A percentile compares a stretch with the other conserved stretches of the same genome.
phyloP scores from a whole-genome alignment of 345 rosid genomes.

The Eutrema heterophyllum region DNA sequence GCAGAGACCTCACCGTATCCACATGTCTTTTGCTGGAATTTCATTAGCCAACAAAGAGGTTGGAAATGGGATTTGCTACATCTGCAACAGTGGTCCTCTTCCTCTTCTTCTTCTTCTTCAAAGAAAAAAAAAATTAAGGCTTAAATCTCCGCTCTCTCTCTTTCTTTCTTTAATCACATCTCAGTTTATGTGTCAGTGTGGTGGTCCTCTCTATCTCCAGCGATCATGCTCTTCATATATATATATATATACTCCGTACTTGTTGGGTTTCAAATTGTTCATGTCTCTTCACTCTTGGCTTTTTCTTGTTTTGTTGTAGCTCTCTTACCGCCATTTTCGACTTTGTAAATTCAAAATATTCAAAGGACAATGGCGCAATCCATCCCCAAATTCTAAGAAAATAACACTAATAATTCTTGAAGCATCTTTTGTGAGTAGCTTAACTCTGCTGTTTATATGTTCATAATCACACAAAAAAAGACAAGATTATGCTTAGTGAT shows the following conservation, averaged over 20 bases:
- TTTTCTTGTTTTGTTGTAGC: slow-evolving; percentile 12
- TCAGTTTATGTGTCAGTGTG: slow-evolving; percentile 21
- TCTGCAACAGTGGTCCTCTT: slow-evolving; percentile 21
- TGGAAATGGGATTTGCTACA: neutral
- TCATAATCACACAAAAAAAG: slow-evolving; percentile 11
- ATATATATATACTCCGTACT: neutral
- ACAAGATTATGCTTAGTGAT: slow-evolving; percentile 9
- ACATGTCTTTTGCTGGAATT: slow-evolving; percentile 17
- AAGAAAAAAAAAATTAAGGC: neutral
- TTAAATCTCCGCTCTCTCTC: neutral
- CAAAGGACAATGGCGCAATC: neutral
- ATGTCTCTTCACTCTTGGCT: slow-evolving; percentile 4
- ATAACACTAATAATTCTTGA: neutral
- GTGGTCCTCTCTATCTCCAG: slow-evolving; percentile 25
- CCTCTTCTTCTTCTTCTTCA: slow-evolving; percentile 8
- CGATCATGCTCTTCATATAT: neutral
- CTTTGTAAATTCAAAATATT: slow-evolving; percentile 25
- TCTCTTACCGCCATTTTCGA: slow-evolving; percentile 23
- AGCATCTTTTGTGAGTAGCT: neutral
- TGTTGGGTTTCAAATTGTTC: slow-evolving; percentile 7
- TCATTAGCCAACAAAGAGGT: slow-evolving; percentile 1
- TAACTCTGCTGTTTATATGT: neutral
- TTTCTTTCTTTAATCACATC: slow-evolving; percentile 14
- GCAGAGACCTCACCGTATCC: neutral
- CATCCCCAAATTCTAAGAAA: neutral